Evolutionary conservation across 2,329 filamentous ascomycete genomes (phyloP).

Genomic region (Colletotrichum sp.): DNA sequence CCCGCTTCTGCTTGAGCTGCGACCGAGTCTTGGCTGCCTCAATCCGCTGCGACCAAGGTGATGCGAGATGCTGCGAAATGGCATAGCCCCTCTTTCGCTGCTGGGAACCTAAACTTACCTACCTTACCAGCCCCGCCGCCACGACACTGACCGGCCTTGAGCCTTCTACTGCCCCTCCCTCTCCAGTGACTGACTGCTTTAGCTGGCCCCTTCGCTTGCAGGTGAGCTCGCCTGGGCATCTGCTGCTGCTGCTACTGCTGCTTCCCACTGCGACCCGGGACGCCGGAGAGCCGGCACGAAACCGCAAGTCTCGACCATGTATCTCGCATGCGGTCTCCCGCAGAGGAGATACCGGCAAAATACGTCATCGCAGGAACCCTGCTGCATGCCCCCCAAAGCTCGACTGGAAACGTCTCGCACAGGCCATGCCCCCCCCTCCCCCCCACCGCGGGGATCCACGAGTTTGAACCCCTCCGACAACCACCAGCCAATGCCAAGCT

Average conservation of each 20-base stretch:
- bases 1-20: background rate
- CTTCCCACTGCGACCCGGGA: background rate
- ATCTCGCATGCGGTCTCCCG: background rate
- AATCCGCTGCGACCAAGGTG: background rate
- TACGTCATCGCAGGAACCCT: background rate
- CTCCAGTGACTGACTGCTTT: background rate
- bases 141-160: background rate
- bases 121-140: background rate
- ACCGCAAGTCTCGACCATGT: background rate
- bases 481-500: background rate
- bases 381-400: background rate
- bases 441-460: background rate
- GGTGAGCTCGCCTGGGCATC: background rate
- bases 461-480: constrained; percentile 5
- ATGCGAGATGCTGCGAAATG: constrained; percentile 1
- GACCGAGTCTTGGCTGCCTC: background rate
- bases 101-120: background rate
- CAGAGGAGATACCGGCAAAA: background rate
- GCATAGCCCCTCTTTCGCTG: constrained; percentile 14
- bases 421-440: background rate
- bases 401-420: constrained; percentile 19
- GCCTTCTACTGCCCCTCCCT: background rate
- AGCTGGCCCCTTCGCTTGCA: background rate
- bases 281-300: background rate
- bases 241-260: background rate